Percentiles rank a stretch among this genome's conserved stretches.
phyloP scores from a whole-genome alignment of 352 stramenopile genomes.

The Phytophthora capsici region DNA sequence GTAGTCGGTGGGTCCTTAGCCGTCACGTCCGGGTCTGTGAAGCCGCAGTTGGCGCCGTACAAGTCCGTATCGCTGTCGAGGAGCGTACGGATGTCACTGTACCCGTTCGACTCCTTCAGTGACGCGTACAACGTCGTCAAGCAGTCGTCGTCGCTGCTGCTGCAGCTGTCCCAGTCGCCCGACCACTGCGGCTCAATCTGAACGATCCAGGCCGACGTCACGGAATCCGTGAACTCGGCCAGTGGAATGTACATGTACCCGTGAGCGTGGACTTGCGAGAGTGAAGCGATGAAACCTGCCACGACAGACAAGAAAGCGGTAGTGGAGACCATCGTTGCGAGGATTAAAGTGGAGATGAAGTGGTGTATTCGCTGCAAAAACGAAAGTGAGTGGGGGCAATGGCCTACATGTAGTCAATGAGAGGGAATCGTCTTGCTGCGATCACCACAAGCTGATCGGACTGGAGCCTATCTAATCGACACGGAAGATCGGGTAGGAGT shows the following conservation, averaged over 20 bases:
- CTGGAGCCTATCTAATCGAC: slow-evolving; percentile 10
- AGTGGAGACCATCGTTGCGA: slow-evolving; percentile 26
- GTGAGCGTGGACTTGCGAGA: slow-evolving; percentile 22
- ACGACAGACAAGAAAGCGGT: slow-evolving; percentile 23
- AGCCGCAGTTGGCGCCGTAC: slow-evolving; percentile 35
- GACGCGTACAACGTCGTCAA: slow-evolving; percentile 9
- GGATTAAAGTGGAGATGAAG: slow-evolving; percentile 1
- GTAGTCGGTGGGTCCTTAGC: slow-evolving; percentile 25
- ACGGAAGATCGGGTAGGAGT: slow-evolving; percentile 13
- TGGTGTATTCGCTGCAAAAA: slow-evolving; percentile 14
- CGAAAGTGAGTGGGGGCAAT: slow-evolving; percentile 15
- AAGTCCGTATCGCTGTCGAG: slow-evolving; percentile 28
- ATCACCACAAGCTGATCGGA: slow-evolving; percentile 18
- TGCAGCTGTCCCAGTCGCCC: slow-evolving; percentile 26
- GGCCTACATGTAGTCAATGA: background rate
- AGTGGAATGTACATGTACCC: slow-evolving; percentile 41
- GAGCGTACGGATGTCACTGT: slow-evolving; percentile 29
- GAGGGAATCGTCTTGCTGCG: slow-evolving; percentile 8
- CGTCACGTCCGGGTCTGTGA: slow-evolving; percentile 30
- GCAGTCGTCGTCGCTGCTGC: slow-evolving; percentile 21
- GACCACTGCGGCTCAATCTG: slow-evolving; percentile 40
- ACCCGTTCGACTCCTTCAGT: slow-evolving; percentile 25
- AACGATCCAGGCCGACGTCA: slow-evolving; percentile 41
- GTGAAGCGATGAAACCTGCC: slow-evolving; percentile 1
- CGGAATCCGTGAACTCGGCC: slow-evolving; percentile 36